Evolutionary conservation across 1,139 yeast genomes (phyloP).

Genomic region (Sugiyamaella japonica): DNA sequence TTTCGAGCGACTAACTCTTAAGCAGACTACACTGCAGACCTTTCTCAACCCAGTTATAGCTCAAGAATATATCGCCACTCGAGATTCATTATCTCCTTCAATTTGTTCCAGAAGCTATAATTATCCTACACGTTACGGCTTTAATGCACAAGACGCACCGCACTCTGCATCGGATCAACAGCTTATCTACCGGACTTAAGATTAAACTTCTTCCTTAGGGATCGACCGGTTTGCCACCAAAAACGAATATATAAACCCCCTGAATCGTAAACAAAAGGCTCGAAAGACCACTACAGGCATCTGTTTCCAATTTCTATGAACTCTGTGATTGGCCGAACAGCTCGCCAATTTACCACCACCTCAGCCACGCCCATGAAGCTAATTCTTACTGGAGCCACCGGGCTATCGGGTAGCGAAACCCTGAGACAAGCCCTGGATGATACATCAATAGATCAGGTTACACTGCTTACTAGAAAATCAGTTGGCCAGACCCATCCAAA

Average conservation of each 20-base stretch:
- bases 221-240: background rate
- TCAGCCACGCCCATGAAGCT: conserved; percentile 13
- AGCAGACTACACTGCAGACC: too few relatives aligned
- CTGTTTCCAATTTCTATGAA: background rate
- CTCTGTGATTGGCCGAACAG: background rate
- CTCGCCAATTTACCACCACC: background rate
- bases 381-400: conserved; percentile 20
- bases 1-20: too few relatives aligned
- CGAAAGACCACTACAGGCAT: background rate
- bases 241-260: conserved; percentile 2
- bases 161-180: background rate
- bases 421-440: conserved; percentile 16
- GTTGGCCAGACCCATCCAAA: conserved; percentile 17
- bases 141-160: background rate
- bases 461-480: conserved; percentile 16
- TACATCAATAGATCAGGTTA: conserved; percentile 14
- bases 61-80: too few relatives aligned
- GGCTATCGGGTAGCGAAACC: conserved; percentile 13
- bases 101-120: too few relatives aligned
- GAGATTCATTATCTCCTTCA: too few relatives aligned
- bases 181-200: background rate
- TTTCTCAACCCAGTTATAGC: too few relatives aligned
- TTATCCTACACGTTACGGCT: background rate
- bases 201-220: background rate
- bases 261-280: background rate